Evolutionary conservation across 148 eudicot genomes (phyloP).

Genomic region (Rhododendron williamsianum): DNA sequence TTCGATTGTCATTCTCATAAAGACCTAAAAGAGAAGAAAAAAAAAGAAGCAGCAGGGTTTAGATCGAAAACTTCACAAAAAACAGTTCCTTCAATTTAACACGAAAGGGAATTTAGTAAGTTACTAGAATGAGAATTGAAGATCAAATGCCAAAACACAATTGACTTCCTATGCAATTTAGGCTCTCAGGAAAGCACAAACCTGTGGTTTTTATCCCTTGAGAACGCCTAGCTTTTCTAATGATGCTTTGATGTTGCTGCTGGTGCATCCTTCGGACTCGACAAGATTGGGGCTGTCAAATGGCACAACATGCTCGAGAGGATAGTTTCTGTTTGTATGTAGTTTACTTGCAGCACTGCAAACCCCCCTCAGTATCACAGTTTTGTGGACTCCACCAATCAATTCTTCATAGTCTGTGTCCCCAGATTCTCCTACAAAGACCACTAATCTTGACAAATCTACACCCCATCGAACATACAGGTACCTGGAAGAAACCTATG

Average conservation of each 20-base stretch:
- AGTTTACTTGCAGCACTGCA: slow-evolving; percentile 14
- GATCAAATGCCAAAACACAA: background rate
- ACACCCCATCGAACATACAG: slow-evolving; percentile 31
- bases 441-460: slow-evolving; percentile 31
- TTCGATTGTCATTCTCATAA: background rate
- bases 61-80: background rate
- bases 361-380: slow-evolving; percentile 31
- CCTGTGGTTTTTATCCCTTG: slow-evolving; percentile 13
- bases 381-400: slow-evolving; percentile 44
- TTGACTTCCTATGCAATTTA: background rate
- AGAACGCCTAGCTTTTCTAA: slow-evolving; percentile 22
- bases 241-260: slow-evolving; percentile 17
- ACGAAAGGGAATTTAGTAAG: background rate
- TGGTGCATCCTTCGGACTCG: slow-evolving; percentile 21
- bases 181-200: background rate
- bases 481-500: slow-evolving; percentile 18
- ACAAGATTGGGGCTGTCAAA: slow-evolving; percentile 19
- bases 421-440: slow-evolving; percentile 38
- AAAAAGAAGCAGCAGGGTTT: background rate
- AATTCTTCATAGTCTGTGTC: slow-evolving; percentile 43
- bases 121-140: background rate
- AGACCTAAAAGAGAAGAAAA: background rate
- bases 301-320: slow-evolving; percentile 31
- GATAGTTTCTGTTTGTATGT: slow-evolving; percentile 31
- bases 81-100: background rate